Conservation (phyloP, 2,329 filamentous ascomycete species). For the Bipolaris zeicola region DNA sequence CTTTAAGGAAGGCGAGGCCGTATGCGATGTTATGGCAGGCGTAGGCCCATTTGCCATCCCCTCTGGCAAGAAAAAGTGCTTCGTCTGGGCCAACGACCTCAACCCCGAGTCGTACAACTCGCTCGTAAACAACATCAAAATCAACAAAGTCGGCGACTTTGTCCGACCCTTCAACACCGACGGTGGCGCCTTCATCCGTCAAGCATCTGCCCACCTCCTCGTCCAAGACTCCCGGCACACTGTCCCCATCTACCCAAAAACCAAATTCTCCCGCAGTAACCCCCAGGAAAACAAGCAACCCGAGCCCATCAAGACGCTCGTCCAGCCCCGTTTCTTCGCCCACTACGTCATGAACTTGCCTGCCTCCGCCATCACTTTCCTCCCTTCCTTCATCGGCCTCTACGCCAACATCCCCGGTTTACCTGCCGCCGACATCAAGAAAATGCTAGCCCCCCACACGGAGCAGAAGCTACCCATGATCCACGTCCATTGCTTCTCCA, state of each 20-base stretch:
- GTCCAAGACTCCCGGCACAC: slow-evolving; percentile 62
- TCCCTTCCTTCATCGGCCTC: slow-evolving; percentile 76
- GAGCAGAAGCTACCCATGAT: slow-evolving; percentile 74
- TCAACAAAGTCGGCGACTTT: slow-evolving; percentile 78
- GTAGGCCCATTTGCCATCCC: slow-evolving; percentile 95
- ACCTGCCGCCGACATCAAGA: slow-evolving; percentile 30
- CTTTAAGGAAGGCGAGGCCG: slow-evolving; percentile 83
- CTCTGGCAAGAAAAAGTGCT: slow-evolving; percentile 84
- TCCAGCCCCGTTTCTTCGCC: slow-evolving; percentile 75
- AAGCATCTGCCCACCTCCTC: slow-evolving; percentile 66
- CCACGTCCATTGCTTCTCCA: slow-evolving; percentile 93
- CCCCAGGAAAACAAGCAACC: slow-evolving; percentile 28
- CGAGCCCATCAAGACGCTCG: slow-evolving; percentile 46
- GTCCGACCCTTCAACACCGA: slow-evolving; percentile 83
- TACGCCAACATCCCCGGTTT: slow-evolving; percentile 64
- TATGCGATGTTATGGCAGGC: slow-evolving; percentile 96
- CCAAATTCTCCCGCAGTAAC: slow-evolving; percentile 33
- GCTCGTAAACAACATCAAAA: slow-evolving; percentile 70
- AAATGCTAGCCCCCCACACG: slow-evolving; percentile 37
- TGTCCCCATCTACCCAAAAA: slow-evolving; percentile 48
- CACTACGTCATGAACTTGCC: slow-evolving; percentile 99
- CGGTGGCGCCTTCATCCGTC: slow-evolving; percentile 78
- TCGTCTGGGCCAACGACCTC: slow-evolving; percentile 96
- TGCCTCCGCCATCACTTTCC: slow-evolving; percentile 83
- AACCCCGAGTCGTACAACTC: slow-evolving; percentile 85